A percentile compares a stretch with the other conserved stretches of the same genome.
Conservation (phyloP, 176 grass and related monocot genomes). For the Avena atlantica region DNA sequence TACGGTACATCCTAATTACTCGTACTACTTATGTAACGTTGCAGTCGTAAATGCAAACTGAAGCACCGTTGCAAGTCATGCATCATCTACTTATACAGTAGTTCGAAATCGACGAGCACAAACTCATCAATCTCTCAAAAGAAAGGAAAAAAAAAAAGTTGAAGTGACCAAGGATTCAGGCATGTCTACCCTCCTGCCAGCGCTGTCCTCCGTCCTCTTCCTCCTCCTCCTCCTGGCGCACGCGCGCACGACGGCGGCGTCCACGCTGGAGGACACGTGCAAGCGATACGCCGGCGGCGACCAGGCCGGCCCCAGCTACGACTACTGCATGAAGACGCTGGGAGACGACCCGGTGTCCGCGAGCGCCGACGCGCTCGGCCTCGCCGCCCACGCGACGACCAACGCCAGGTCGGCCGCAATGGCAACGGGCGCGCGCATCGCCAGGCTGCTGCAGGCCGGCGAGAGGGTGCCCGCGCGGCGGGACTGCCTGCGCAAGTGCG, state of each 20-base stretch:
- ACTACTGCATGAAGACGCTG: conserved; percentile 50
- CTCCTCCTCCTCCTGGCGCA: neutral
- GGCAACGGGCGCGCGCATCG: conserved; percentile 38
- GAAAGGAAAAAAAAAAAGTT: too few species aligned
- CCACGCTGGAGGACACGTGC: conserved; percentile 41
- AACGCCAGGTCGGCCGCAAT: conserved; percentile 4
- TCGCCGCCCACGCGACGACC: conserved; percentile 33
- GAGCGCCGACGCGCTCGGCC: neutral
- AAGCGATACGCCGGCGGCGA: conserved; percentile 22
- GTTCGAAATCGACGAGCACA: too few species aligned
- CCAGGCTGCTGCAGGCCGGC: conserved; percentile 2
- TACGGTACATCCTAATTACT: too few species aligned
- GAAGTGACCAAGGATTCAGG: neutral
- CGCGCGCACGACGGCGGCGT: neutral
- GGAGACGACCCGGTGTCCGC: neutral
- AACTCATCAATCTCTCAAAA: too few species aligned
- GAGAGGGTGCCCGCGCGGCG: conserved; percentile 15
- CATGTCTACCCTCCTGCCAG: conserved; percentile 20
- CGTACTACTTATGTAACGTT: too few species aligned
- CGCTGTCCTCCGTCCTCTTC: neutral
- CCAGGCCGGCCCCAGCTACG: conserved; percentile 21
- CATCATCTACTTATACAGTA: too few species aligned
- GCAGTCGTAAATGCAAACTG: too few species aligned
- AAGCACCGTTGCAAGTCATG: too few species aligned
- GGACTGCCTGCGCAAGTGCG: conserved; percentile 18